phyloP scores from a whole-genome alignment of 2,329 filamentous ascomycete species.

The Polychaeton citri region DNA sequence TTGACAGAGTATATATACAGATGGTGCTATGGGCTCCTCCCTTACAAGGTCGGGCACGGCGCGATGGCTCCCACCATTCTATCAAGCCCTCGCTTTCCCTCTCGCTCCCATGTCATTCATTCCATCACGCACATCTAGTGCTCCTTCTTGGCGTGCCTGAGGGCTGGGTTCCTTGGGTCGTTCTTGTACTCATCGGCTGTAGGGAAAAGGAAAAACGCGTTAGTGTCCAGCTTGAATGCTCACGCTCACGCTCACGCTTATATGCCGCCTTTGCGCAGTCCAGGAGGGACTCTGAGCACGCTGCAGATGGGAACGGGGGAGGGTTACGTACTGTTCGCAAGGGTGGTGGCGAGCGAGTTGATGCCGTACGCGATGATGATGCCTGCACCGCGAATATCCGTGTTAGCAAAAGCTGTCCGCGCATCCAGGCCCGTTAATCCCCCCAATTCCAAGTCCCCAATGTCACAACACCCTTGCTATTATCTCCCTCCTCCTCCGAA shows the following conservation, averaged over 20 bases:
- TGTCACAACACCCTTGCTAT: too few relatives aligned
- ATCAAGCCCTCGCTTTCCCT: background rate
- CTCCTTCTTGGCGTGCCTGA: constrained; percentile 19
- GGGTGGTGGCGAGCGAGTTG: constrained; percentile 65
- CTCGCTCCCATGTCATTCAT: constrained; percentile 1
- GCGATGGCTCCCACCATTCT: background rate
- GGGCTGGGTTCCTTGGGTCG: constrained; percentile 75
- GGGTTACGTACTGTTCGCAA: constrained; percentile 63
- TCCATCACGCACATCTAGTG: constrained; percentile 10
- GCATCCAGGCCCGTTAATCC: too few relatives aligned
- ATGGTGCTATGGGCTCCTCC: constrained; percentile 1
- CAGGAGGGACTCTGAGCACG: too few relatives aligned
- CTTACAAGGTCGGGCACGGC: background rate
- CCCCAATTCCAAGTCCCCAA: too few relatives aligned
- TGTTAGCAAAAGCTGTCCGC: too few relatives aligned
- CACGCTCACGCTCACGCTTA: too few relatives aligned
- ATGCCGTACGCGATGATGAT: constrained; percentile 80
- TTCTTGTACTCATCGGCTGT: constrained; percentile 91
- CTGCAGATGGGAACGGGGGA: background rate
- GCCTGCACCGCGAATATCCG: constrained; percentile 37
- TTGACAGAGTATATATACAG: constrained; percentile 6
- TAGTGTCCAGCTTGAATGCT: too few relatives aligned
- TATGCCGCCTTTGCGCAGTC: too few relatives aligned
- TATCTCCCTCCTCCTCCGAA: too few relatives aligned
- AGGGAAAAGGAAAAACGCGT: background rate